Evolutionary conservation across 1,284 basidiomycete species (phyloP), one percentile per base, ranked within the genome.

Genomic region (Rhodotorula mucilaginosa): DNA sequence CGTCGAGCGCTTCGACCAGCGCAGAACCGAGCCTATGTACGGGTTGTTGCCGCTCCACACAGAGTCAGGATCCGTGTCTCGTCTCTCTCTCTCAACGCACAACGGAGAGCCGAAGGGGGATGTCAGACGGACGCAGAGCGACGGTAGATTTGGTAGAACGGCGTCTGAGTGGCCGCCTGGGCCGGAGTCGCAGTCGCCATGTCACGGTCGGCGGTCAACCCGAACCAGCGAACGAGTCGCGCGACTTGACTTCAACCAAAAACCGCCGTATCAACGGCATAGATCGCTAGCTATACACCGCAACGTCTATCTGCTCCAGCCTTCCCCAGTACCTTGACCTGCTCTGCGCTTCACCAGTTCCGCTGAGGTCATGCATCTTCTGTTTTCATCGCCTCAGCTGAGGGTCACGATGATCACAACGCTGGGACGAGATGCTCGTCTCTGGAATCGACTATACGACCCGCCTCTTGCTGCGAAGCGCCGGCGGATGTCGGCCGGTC

Each of bases 1-100:
- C 96, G 83, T 99, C 96, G 78, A 99, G 88, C 74, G 96, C 94
- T 84, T 99, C 96, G n/a, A 96, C 97, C 68, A 99, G 86, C 60
- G 96, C 93, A 86, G 95, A 93, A 57, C 96, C 96, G 82, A 98
- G 93, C 77, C 96, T 98, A 69, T 39, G 34, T 39, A 21, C 52
- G 26, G 58, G 12, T 49, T 6, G 26, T 0, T 13, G 19, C 26
- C 16, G 16, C 26, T 26, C 26, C n/a, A n/a, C 23, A 56, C 15
- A 6, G 5, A 16, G 26, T 16, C 54, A 18, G 26, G 16, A 26
- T 29, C 10, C 29, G 54, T 26, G 39, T 10, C 6, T 54, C 29
- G 10, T 56, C 54, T 56, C 52, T 46, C 15, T 34, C 4, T 12
- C n/a, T 51, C 34, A 34, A 34, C 34, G 34, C 34, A 34, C 34